These are phyloP conservation scores for Jaapia argillacea DNA, from an alignment of 768 basidiomycete species.

Conservation along the genomic window DNA sequence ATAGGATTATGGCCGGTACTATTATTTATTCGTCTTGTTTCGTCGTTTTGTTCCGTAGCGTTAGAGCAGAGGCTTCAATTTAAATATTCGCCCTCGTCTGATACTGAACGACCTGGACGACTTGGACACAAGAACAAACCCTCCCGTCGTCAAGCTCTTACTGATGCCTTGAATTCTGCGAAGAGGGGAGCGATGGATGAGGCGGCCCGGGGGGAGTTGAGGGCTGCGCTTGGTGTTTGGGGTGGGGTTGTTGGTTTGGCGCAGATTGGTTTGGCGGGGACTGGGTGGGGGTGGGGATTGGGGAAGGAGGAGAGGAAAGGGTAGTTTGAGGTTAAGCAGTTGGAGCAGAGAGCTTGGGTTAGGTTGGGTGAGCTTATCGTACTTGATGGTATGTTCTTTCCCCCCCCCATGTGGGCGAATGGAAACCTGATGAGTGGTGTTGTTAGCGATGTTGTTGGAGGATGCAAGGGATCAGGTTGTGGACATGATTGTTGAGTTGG, in stretches of 20 bases:
- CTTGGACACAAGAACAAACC: no score
- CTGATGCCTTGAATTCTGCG: constrained; percentile 21
- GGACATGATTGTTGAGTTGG: constrained; percentile 47
- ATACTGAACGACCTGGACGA: no score
- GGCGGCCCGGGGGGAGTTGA: constrained; percentile 24
- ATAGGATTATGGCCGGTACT: no score
- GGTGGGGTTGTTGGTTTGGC: constrained; percentile 26
- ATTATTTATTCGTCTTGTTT: no score
- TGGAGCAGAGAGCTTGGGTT: constrained; percentile 40
- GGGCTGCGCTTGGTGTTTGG: constrained; percentile 28
- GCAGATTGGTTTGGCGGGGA: constrained; percentile 14
- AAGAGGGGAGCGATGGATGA: constrained; percentile 28
- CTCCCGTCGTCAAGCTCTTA: no score
- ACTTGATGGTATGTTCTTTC: constrained; percentile 25
- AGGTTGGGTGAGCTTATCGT: constrained; percentile 38
- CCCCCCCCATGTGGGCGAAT: no score
- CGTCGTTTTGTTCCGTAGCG: no score
- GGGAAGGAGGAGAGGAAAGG: constrained; percentile 18
- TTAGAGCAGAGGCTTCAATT: no score
- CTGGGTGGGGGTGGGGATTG: no score
- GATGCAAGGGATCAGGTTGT: constrained; percentile 69
- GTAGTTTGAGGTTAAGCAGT: constrained; percentile 27
- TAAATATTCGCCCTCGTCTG: no score
- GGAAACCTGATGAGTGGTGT: no score
- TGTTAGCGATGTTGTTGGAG: constrained; percentile 36